Evolutionary conservation across 148 eudicot species (phyloP), one percentile per base, ranked within the genome.

Genomic region (Nyssa sinensis): DNA sequence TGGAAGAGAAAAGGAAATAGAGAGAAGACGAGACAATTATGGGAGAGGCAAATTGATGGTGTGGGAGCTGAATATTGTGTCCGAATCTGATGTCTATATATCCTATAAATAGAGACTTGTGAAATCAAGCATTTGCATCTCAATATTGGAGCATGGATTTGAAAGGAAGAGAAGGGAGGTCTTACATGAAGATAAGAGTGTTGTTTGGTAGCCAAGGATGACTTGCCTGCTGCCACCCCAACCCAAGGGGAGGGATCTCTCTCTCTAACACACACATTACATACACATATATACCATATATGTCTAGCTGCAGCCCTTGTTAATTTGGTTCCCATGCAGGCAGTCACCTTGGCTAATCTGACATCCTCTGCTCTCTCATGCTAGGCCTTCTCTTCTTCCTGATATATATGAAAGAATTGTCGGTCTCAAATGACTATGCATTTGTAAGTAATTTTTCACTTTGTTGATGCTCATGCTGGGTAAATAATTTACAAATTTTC

Each of bases 181-280:
- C 71, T 66, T 75, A 68, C 78, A 75, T 75, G 71, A 75, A 66
- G 78, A 66, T 25, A 62, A 19, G 55, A 37, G 63, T 24, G 12
- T 57, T 29, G 61, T 75, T 60, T 66, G 78, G 27, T 75, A 75
- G 78, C 78, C 78, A 75, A 75, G 78, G 71, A 75, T 75, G 78
- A 66, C 64, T 75, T 66, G 78, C 78, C 71, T 66, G 69, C 29
- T 19, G n/a, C 37, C 69, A n/a, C n/a, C n/a, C n/a, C n/a, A n/a
- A n/a, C n/a, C n/a, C n/a, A n/a, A n/a, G 23, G 14, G 49, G n/a
- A 9, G 34, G 69, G 69, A 16, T n/a, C n/a, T 7, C 21, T 31
- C 7, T 2, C 7, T 58, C 24, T 29, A 37, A 9, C 44, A 37
- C 9, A 37, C 44, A 37, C 9, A 37, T 37, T 9, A 37, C 1